Conservation (phyloP, 2,329 filamentous ascomycete genomes). For the Alternaria longipes region DNA sequence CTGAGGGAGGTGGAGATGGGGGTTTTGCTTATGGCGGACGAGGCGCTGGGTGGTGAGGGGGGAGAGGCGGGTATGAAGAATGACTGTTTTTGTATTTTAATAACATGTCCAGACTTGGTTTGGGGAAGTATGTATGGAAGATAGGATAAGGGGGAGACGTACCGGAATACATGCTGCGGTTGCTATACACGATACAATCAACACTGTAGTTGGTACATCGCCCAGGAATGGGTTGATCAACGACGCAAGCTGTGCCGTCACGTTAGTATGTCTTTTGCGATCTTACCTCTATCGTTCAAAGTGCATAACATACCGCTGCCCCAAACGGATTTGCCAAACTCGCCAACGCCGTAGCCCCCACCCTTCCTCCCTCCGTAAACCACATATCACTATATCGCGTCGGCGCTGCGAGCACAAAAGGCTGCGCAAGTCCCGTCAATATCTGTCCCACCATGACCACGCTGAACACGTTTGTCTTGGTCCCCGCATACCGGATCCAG, state of each 20-base stretch:
- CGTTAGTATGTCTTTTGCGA: slow-evolving; percentile 8
- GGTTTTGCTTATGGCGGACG: slow-evolving; percentile 64
- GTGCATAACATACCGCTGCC: slow-evolving; percentile 68
- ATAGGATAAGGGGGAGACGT: not conserved
- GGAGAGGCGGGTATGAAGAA: slow-evolving; percentile 82
- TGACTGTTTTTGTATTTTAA: slow-evolving; percentile 50
- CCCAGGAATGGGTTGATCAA: slow-evolving; percentile 82
- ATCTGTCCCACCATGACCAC: slow-evolving; percentile 92
- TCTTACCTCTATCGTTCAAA: not conserved
- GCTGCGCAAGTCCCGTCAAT: slow-evolving; percentile 86
- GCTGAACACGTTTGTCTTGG: slow-evolving; percentile 67
- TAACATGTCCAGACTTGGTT: no score
- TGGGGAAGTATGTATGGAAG: not conserved
- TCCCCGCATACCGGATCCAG: slow-evolving; percentile 88
- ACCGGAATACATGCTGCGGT: slow-evolving; percentile 71
- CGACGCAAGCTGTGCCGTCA: slow-evolving; percentile 66
- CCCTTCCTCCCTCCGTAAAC: slow-evolving; percentile 86
- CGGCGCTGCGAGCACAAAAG: slow-evolving; percentile 88
- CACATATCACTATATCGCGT: slow-evolving; percentile 92
- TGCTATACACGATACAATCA: slow-evolving; percentile 86
- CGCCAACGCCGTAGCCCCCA: slow-evolving; percentile 85
- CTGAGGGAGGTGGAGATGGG: slow-evolving; percentile 64
- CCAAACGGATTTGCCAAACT: slow-evolving; percentile 91
- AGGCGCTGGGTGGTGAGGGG: slow-evolving; percentile 78
- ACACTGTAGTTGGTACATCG: slow-evolving; percentile 80